Evolutionary conservation across 2,329 filamentous ascomycete genomes (phyloP).

Genomic region (Domatiomyces globalis): DNA sequence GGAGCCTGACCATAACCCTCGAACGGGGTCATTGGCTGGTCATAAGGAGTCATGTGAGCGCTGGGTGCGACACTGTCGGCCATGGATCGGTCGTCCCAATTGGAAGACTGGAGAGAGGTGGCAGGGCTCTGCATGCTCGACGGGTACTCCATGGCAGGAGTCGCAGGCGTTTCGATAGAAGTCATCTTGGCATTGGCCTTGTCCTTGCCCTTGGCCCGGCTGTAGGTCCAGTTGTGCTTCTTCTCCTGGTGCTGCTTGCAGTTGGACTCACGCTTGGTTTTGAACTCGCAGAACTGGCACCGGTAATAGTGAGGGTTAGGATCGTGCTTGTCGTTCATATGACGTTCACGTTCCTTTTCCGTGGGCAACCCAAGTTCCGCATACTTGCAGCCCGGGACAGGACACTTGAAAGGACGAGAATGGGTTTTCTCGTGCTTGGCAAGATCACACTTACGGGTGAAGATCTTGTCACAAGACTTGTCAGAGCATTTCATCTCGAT

Average conservation of each 20-base stretch:
- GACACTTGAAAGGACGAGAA: slow-evolving; percentile 90
- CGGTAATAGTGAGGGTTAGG: slow-evolving; percentile 63
- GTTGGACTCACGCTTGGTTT: slow-evolving; percentile 90
- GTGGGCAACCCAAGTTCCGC: slow-evolving; percentile 84
- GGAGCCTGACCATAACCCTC: slow-evolving; percentile 8
- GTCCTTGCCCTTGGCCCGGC: slow-evolving; percentile 83
- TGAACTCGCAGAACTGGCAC: slow-evolving; percentile 82
- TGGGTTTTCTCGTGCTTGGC: slow-evolving; percentile 99
- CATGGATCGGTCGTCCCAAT: slow-evolving; percentile 13
- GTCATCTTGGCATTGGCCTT: slow-evolving; percentile 37
- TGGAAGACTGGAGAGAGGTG: slow-evolving; percentile 21
- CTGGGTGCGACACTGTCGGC: slow-evolving; percentile 17
- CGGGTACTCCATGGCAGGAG: slow-evolving; percentile 37
- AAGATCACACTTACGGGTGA: slow-evolving; percentile 91
- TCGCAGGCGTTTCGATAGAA: slow-evolving; percentile 40
- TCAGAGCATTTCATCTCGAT: slow-evolving; percentile 67
- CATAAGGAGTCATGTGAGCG: slow-evolving; percentile 12
- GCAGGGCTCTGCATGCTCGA: slow-evolving; percentile 36
- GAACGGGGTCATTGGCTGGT: slow-evolving; percentile 13
- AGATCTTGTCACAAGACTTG: slow-evolving; percentile 70
- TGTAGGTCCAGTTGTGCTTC: slow-evolving; percentile 78
- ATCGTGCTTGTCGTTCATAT: slow-evolving; percentile 93
- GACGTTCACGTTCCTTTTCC: slow-evolving; percentile 91
- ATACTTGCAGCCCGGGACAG: slow-evolving; percentile 71
- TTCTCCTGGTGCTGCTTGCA: slow-evolving; percentile 99